Base-by-base conservation (phyloP, 805 yeast genomes). In the Huiozyma sinensis region DNA sequence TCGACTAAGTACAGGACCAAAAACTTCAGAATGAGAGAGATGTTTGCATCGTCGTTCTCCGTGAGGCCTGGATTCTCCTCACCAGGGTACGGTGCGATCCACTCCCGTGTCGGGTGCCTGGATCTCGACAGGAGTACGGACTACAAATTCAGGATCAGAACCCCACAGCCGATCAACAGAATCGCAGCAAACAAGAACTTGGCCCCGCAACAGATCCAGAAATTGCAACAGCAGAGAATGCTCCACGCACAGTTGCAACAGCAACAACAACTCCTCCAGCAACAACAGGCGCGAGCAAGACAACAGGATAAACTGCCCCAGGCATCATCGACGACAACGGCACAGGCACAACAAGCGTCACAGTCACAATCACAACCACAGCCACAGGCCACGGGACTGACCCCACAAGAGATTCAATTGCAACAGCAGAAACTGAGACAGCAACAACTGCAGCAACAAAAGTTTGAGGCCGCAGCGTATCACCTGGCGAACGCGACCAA, bases 11-110 rank as follows among this genome's bases (percentile, higher is more conserved):
- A 79, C 43, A 75, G 95, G 49, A 79, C 80, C 30, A 73, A 79
- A 45, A 86, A 85, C 54, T 71, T 92, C 53, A 76, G 94, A 48
- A 82, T 87, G 84, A 73, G 97, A 51, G 98, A 92, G 61, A 85
- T 89, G 81, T 84, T 90, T 65, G 95, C 96, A 1, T 77, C 84
- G 47, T 90, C 95, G 2, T 62, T 62, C 41, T 47, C 57, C 6
- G 51, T 60, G 4, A 60, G 55, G 43, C 58, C 55, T 13, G 65
- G 65, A 1, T 62, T 51, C 1, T 71, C 84, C 10, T 69, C 83
- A 7, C 86, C 79, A 8, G 73, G 84, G 36, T 75, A 80, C 44
- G 69, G 73, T 32, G 66, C 74, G 1, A 65, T 73, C 44, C 70
- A 70, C 45, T 75, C 75, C 42, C 75, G 77, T 6, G 76, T 79